Evolutionary conservation across 306 rosid genomes (phyloP).

Genomic region (Cicer cuneatum): DNA sequence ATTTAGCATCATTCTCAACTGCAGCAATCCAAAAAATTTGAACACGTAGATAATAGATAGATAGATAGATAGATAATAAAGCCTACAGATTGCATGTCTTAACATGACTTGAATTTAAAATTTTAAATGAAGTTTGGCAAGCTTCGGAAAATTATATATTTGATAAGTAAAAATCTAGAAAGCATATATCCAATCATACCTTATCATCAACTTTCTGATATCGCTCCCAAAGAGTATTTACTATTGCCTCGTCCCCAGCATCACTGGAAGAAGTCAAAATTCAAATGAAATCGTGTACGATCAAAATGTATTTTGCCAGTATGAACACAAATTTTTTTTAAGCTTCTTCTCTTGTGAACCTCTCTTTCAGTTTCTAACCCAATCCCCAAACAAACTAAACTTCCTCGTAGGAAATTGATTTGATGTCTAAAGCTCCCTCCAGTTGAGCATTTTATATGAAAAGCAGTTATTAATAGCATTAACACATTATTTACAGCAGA

Average conservation of each 20-base stretch:
- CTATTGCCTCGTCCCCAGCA: conserved; percentile 86
- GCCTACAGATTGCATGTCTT: conserved; percentile 12
- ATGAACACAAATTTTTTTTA: conserved; percentile 12
- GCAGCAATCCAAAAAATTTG: conserved; percentile 23
- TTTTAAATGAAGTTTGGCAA: conserved; percentile 34
- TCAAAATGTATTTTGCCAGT: conserved; percentile 28
- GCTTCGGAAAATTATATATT: conserved; percentile 36
- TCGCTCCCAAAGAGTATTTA: conserved; percentile 90
- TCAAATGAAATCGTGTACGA: conserved; percentile 26
- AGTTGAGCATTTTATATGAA: conserved; percentile 13
- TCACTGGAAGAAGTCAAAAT: conserved; percentile 63
- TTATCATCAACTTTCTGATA: conserved; percentile 71
- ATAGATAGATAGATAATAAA: neutral
- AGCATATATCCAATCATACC: conserved; percentile 61
- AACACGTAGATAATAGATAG: conserved; percentile 7
- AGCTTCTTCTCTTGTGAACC: conserved; percentile 22
- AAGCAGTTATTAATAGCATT: conserved; percentile 8
- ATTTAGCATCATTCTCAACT: conserved; percentile 23
- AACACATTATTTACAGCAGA: conserved; percentile 28
- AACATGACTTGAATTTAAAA: conserved; percentile 7
- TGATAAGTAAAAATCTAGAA: conserved; percentile 23
- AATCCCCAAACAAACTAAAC: neutral
- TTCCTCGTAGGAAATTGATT: neutral
- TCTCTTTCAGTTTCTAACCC: conserved; percentile 14
- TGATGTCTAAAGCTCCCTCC: conserved; percentile 1